These are phyloP conservation scores for Talaromyces nanjingensis DNA, from an alignment of 495 filamentous ascomycete genomes.

Conservation along the genomic window DNA sequence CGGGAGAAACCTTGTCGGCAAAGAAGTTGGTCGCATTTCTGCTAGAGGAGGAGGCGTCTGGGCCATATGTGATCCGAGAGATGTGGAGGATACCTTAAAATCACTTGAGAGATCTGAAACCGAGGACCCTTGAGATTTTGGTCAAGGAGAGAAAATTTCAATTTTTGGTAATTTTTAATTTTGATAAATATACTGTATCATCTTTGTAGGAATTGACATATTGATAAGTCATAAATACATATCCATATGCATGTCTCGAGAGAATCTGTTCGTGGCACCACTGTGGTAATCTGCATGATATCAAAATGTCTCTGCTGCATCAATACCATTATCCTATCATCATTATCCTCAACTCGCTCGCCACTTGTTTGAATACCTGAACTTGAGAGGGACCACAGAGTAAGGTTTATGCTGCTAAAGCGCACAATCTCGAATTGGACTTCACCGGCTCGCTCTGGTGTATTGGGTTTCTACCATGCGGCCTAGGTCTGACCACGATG, in stretches of 20 bases:
- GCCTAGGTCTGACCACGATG: neutral
- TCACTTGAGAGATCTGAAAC: constrained; percentile 69
- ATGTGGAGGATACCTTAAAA: constrained; percentile 68
- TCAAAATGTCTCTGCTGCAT: neutral
- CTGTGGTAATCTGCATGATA: neutral
- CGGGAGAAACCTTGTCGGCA: constrained; percentile 86
- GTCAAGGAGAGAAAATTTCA: neutral
- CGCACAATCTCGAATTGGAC: neutral
- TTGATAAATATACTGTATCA: constrained; percentile 10
- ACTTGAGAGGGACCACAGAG: neutral
- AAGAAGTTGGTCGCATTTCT: constrained; percentile 81
- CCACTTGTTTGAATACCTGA: neutral
- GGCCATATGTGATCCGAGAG: constrained; percentile 78
- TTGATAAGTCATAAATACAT: neutral
- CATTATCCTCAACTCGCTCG: neutral
- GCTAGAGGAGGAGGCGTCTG: constrained; percentile 87
- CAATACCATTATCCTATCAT: neutral
- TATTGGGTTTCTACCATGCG: neutral
- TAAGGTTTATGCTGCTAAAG: neutral
- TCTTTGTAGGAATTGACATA: neutral
- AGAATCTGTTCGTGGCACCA: neutral
- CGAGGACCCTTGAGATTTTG: constrained; percentile 19
- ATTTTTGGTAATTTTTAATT: neutral
- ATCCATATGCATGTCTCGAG: neutral
- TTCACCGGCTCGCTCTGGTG: neutral